Evolutionary conservation across 2,329 filamentous ascomycete species (phyloP).

Genomic region (Dendrostoma leiphaemia): DNA sequence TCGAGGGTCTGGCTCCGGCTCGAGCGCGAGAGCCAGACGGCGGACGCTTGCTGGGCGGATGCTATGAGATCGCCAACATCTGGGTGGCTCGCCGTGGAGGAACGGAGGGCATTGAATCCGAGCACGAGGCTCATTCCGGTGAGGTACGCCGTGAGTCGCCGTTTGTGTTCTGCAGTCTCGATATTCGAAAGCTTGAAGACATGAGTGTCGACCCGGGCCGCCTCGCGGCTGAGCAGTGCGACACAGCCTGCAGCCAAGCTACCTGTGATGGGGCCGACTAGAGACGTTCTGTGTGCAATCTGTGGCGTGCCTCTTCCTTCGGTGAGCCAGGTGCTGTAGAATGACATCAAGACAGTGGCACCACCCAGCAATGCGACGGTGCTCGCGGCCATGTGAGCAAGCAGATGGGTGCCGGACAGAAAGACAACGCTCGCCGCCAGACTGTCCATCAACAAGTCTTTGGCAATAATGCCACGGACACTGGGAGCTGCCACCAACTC

Average conservation of each 20-base stretch:
- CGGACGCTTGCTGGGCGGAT: neutral
- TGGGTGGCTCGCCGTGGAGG: neutral
- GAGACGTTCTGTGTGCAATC: neutral
- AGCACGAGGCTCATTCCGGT: neutral
- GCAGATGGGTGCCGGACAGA: neutral
- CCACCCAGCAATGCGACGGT: neutral
- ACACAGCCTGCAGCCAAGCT: neutral
- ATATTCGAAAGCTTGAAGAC: neutral
- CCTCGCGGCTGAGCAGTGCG: neutral
- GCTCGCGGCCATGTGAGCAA: neutral
- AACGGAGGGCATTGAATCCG: neutral
- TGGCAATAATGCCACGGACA: neutral
- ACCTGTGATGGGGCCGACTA: neutral
- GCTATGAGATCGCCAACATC: neutral
- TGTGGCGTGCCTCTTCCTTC: neutral
- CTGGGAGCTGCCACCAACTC: neutral
- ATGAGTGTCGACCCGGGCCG: neutral
- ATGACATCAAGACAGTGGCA: neutral
- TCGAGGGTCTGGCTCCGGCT: constrained; percentile 45
- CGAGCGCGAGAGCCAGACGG: neutral
- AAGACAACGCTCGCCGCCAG: neutral
- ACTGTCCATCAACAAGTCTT: neutral
- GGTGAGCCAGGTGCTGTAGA: neutral
- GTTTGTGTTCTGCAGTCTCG: neutral
- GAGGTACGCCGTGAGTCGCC: neutral